A percentile compares a stretch with the other conserved stretches of the same genome.
These are phyloP conservation scores for Earliella scabrosa DNA, from an alignment of 1,284 basidiomycete genomes.

Conservation along the genomic window DNA sequence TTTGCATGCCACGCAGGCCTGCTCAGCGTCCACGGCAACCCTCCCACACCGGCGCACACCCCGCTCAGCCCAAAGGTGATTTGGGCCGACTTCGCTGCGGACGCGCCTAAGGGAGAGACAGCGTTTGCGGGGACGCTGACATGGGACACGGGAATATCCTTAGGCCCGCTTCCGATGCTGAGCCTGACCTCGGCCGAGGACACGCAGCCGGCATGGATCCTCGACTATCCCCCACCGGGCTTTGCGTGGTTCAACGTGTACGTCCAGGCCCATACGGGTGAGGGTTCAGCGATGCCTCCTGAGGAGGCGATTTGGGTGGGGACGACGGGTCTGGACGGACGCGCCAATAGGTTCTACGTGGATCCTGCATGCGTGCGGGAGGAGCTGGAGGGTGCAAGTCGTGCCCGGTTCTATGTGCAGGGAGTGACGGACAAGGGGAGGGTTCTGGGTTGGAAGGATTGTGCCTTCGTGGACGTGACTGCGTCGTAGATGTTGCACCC, in stretches of 20 bases:
- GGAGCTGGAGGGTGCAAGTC: slow-evolving; percentile 26
- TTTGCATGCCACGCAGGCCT: slow-evolving; percentile 62
- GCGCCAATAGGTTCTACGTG: slow-evolving; percentile 50
- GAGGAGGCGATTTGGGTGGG: slow-evolving; percentile 60
- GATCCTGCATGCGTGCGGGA: slow-evolving; percentile 44
- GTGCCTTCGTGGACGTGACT: slow-evolving; percentile 45
- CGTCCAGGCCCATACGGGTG: slow-evolving; percentile 34
- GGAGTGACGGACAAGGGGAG: slow-evolving; percentile 63
- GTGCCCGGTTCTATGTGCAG: slow-evolving; percentile 60
- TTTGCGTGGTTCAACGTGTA: slow-evolving; percentile 73
- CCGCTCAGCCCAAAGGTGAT: slow-evolving; percentile 27
- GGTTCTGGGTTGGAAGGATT: slow-evolving; percentile 60
- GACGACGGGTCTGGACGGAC: slow-evolving; percentile 63
- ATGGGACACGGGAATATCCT: slow-evolving; percentile 57
- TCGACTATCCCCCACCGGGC: slow-evolving; percentile 51
- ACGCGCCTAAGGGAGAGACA: background rate
- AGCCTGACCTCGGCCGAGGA: slow-evolving; percentile 50
- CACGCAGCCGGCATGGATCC: slow-evolving; percentile 54
- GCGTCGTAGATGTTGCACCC: background rate
- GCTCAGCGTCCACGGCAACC: slow-evolving; percentile 52
- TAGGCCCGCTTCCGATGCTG: slow-evolving; percentile 40
- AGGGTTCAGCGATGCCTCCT: slow-evolving; percentile 36
- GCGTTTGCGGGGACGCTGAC: slow-evolving; percentile 46
- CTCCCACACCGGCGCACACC: slow-evolving; percentile 23
- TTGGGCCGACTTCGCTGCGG: slow-evolving; percentile 39